Conservation (phyloP, 192 early-diverging fungal species). For the Podila verticillata region DNA sequence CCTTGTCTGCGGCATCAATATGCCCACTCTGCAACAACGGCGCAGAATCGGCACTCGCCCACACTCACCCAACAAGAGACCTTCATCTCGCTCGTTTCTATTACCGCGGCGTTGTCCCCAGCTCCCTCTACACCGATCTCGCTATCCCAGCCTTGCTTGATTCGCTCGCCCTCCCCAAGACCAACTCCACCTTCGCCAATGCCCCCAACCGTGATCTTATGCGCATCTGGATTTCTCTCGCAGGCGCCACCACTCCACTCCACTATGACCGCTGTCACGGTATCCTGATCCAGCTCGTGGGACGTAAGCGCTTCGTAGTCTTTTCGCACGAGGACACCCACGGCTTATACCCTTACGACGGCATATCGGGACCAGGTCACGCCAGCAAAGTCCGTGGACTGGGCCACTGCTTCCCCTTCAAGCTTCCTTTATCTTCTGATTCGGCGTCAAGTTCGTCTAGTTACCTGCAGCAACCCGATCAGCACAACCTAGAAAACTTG, state of each 20-base stretch:
- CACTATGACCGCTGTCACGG: conserved; percentile 67
- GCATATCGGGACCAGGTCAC: conserved; percentile 56
- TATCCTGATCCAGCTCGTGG: conserved; percentile 56
- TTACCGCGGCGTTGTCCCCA: conserved; percentile 42
- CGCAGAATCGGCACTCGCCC: background rate
- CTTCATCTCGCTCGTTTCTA: conserved; percentile 24
- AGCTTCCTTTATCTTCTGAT: background rate
- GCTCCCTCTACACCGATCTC: conserved; percentile 21
- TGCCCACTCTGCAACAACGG: conserved; percentile 19
- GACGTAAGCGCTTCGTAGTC: conserved; percentile 57
- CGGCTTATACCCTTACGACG: conserved; percentile 54
- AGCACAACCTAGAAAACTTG: background rate
- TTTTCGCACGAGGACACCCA: conserved; percentile 57
- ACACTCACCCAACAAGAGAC: background rate
- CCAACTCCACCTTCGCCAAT: conserved; percentile 8
- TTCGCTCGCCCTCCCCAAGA: conserved; percentile 18
- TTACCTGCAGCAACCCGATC: background rate
- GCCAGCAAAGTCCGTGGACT: conserved; percentile 54
- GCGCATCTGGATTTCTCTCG: conserved; percentile 55
- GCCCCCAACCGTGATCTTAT: conserved; percentile 48
- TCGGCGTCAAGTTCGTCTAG: background rate
- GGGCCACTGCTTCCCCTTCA: conserved; percentile 40
- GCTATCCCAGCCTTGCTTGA: conserved; percentile 20
- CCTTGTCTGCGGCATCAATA: background rate
- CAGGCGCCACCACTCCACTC: conserved; percentile 58